Conservation (phyloP, 805 yeast genomes). For the Monosporozyma servazzii region DNA sequence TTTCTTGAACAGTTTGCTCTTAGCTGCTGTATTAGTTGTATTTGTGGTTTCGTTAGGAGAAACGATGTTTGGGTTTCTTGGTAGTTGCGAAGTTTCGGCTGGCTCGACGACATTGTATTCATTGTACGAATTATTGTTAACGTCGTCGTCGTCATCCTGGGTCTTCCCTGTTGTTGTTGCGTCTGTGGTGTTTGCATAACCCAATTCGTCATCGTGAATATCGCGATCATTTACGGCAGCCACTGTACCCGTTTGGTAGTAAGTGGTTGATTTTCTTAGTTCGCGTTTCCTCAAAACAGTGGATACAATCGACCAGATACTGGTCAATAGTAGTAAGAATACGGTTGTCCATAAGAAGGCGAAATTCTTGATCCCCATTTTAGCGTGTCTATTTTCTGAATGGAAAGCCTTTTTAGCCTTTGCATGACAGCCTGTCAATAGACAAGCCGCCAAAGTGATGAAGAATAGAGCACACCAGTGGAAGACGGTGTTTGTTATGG, state of each 20-base stretch:
- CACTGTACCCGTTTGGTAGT: neutral
- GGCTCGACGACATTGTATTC: slow-evolving; percentile 2
- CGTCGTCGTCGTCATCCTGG: neutral
- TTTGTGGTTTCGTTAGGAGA: neutral
- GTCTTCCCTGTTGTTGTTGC: neutral
- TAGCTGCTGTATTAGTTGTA: neutral
- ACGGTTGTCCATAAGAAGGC: slow-evolving; percentile 51
- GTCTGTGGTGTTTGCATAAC: neutral
- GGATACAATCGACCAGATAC: slow-evolving; percentile 17
- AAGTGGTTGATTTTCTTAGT: slow-evolving; percentile 1
- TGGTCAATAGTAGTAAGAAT: slow-evolving; percentile 13
- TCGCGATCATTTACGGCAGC: neutral
- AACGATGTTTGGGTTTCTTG: neutral
- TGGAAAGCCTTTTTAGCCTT: slow-evolving; percentile 43
- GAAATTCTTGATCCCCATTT: slow-evolving; percentile 41
- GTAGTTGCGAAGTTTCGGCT: neutral
- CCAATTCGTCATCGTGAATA: neutral
- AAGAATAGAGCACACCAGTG: slow-evolving; percentile 37
- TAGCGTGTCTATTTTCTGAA: slow-evolving; percentile 34
- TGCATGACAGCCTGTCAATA: slow-evolving; percentile 48
- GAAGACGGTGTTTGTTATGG: slow-evolving; percentile 14
- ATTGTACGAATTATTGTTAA: neutral
- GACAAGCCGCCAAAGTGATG: slow-evolving; percentile 36
- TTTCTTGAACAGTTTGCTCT: neutral
- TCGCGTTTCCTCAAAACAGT: slow-evolving; percentile 5